Percentiles rank a stretch among this genome's conserved stretches.
Evolutionary conservation across 75 land plant species (phyloP).

Genomic region (Chamaecyparis obtusa): DNA sequence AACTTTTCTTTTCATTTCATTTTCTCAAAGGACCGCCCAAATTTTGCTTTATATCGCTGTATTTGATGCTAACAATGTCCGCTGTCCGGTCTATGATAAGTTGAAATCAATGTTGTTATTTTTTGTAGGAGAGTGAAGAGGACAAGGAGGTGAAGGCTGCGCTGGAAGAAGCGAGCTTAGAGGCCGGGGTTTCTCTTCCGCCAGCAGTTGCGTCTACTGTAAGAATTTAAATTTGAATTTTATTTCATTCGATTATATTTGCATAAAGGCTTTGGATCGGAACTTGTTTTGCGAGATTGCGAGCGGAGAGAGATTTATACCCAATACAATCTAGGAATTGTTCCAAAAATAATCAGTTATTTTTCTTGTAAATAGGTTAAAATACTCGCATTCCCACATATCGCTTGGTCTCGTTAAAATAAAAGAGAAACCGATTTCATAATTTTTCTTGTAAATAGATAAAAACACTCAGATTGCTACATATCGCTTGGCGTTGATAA

Average conservation of each 20-base stretch:
- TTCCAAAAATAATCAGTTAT: neutral
- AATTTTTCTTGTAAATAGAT: too few species aligned
- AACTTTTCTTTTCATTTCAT: neutral
- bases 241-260: neutral
- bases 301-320: neutral
- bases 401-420: too few species aligned
- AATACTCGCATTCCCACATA: too few species aligned
- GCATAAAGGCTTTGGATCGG: neutral
- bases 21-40: neutral
- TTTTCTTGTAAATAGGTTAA: too few species aligned
- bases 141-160: constrained; percentile 31
- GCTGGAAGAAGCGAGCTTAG: constrained; percentile 37
- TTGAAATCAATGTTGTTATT: neutral
- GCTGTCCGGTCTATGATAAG: neutral
- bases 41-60: neutral
- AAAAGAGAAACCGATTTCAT: neutral
- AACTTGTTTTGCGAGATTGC: neutral
- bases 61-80: neutral
- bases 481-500: neutral
- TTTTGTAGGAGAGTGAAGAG: constrained; percentile 34
- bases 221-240: neutral
- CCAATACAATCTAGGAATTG: neutral
- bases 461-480: too few species aligned
- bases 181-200: constrained; percentile 24
- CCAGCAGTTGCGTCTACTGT: constrained; percentile 16